Conservation (phyloP, 257 asterid genomes). For the Paulownia fortunei region DNA sequence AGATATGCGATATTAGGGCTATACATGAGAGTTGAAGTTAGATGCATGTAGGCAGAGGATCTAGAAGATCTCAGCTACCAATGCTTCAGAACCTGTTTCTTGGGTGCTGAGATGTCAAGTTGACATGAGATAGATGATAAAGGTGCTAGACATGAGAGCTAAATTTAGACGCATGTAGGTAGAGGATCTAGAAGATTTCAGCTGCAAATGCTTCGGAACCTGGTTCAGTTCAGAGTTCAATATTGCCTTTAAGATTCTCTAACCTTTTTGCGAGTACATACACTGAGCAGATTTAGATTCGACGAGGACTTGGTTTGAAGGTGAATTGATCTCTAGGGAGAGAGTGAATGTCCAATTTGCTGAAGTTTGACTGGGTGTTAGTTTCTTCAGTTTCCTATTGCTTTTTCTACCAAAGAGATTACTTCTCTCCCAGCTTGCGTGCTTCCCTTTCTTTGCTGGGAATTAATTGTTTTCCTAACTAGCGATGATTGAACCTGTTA, state of each 20-base stretch:
- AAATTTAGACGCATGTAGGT: background rate
- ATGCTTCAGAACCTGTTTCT: background rate
- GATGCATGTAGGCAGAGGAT: background rate
- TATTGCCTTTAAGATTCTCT: background rate
- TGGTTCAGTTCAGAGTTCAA: background rate
- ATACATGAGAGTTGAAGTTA: background rate
- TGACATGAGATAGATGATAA: background rate
- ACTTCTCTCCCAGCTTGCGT: background rate
- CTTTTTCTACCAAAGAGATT: background rate
- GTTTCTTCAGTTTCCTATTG: background rate
- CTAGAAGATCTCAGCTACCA: background rate
- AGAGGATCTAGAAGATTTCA: background rate
- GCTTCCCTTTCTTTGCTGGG: background rate
- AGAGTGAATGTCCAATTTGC: background rate
- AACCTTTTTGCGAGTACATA: background rate
- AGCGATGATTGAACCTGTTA: background rate
- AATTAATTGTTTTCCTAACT: background rate
- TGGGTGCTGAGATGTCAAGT: background rate
- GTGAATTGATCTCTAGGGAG: background rate
- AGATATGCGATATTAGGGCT: background rate
- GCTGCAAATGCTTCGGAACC: background rate
- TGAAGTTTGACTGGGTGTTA: background rate
- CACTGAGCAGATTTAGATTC: background rate
- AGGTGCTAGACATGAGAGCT: background rate
- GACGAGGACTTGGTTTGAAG: conserved; percentile 3